phyloP scores from a whole-genome alignment of 2,329 filamentous ascomycete genomes.

The Xylaria sp. region DNA sequence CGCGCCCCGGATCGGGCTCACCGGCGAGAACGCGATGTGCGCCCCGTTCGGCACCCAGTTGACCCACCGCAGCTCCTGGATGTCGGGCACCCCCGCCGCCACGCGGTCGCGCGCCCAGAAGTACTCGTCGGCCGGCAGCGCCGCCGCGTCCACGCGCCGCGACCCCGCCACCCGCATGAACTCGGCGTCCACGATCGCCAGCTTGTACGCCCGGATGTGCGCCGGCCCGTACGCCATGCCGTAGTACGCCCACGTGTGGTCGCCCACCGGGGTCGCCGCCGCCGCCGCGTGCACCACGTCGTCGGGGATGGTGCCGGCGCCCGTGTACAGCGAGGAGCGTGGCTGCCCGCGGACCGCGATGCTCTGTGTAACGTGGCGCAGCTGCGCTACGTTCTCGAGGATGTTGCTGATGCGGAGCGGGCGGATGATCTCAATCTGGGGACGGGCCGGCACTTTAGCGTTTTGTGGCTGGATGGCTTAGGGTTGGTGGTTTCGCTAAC shows the following conservation, averaged over 20 bases:
- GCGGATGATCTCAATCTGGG: constrained; percentile 50
- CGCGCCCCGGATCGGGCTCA: constrained; percentile 45
- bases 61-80: constrained; percentile 45
- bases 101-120: constrained; percentile 38
- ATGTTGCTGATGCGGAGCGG: constrained; percentile 44
- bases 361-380: constrained; percentile 40
- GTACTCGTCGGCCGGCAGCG: constrained; percentile 38
- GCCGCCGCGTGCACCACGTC: constrained; percentile 38
- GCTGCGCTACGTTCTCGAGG: constrained; percentile 43
- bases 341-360: constrained; percentile 41
- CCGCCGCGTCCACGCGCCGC: constrained; percentile 38
- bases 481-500: neutral
- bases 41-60: constrained; percentile 48
- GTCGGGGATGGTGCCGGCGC: constrained; percentile 37
- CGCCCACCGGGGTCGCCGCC: constrained; percentile 35
- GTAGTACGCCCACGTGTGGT: constrained; percentile 42
- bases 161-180: constrained; percentile 38
- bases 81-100: constrained; percentile 40
- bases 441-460: neutral
- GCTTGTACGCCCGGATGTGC: constrained; percentile 39
- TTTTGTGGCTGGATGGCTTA: neutral
- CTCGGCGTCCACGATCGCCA: constrained; percentile 38
- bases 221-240: constrained; percentile 41
- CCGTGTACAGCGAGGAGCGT: constrained; percentile 38
- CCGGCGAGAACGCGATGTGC: constrained; percentile 49